Evolutionary conservation across 495 filamentous ascomycete genomes (phyloP), one percentile per base, ranked within the genome.

Genomic region (Cetradonia linearis): DNA sequence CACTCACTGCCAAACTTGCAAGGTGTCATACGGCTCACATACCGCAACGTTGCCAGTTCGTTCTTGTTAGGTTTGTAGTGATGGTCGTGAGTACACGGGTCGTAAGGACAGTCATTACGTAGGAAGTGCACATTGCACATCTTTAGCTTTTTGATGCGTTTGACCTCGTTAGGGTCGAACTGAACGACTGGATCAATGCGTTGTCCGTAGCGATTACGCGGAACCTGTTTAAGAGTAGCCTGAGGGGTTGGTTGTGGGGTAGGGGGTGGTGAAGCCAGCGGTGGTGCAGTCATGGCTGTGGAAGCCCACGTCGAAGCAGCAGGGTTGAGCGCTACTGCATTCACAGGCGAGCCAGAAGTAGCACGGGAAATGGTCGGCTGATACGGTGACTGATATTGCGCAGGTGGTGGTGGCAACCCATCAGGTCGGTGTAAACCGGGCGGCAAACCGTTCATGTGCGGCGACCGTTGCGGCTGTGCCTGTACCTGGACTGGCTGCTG

Each of bases 41-140:
- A 82, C 2, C 80, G 78, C 64, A 95, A 77, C 0, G 82, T 83
- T 28, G 79, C 76, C 65, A 83, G 73, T 66, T 94, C 88, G 31
- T 80, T 78, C 60, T 79, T 77, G 13, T 78, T 83, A 28, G 86
- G 77, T 65, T 83, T 85, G 70, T 87, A 85, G 38, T 83, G 74
- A 71, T 94, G 89, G 59, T 84, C 81, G 67, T 93, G 89, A 47
- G 80, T 81, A 70, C 90, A 95, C 14, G 81, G 78, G 28, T 83
- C 78, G 58, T 83, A 86, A 37, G 82, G 77, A 67, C 90, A 94
- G 48, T 85, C 85, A 2, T 83, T 81, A 33, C 88, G 81, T 31
- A 95, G 75, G 70, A 84, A 92, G 36, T 59, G 82, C 63, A 89
- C 87, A 69, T 93, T 93, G 80, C 90, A 95, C 28, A 92, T 73